phyloP scores from a whole-genome alignment of 176 grass and related monocot species.

The sorghum (Sorghum bicolor) region Sorghum_bicolor_NCBIv3 NC_012878.2:50841001-50841500 shows the following conservation, averaged over 20 bases:
- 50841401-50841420: neutral
- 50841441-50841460: conserved; percentile 11
- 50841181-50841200: neutral
- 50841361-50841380: neutral
- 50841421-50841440: neutral
- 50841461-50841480: conserved; percentile 58
- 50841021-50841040: neutral
- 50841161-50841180: neutral
- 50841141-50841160: neutral
- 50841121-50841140: neutral
- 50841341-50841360: neutral
- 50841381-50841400: neutral
- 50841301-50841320: neutral
- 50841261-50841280: neutral
- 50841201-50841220: neutral
- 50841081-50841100: neutral
- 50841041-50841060: neutral
- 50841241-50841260: neutral
- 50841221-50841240: neutral
- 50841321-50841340: neutral
- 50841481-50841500: conserved; percentile 63
- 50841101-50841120: neutral
- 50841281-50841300: neutral
- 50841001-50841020: neutral
- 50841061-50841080: neutral